Percentiles rank a stretch among this genome's conserved stretches.
Evolutionary conservation across 257 asterid genomes (phyloP).

Genomic region (Cynanchum wilfordii): DNA sequence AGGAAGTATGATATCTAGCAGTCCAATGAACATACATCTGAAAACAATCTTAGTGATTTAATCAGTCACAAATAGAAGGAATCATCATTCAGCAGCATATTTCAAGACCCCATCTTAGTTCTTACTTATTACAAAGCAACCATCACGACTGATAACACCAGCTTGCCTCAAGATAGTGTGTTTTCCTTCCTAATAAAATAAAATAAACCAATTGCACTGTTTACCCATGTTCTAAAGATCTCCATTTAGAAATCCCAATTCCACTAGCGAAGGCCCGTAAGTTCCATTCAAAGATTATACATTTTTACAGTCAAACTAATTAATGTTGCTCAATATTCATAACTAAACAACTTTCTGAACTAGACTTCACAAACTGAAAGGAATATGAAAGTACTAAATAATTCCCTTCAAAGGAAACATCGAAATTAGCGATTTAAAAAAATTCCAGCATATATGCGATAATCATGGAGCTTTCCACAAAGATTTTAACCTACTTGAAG

Average conservation of each 20-base stretch:
- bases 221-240: neutral
- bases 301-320: neutral
- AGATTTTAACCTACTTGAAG: neutral
- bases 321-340: neutral
- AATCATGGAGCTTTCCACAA: neutral
- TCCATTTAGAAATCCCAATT: neutral
- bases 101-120: neutral
- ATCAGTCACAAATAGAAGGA: neutral
- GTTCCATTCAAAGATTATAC: neutral
- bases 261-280: neutral
- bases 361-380: neutral
- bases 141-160: neutral
- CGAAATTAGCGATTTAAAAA: neutral
- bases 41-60: neutral
- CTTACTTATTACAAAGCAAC: neutral
- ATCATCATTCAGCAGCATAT: neutral
- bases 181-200: neutral
- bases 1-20: neutral
- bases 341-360: neutral
- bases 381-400: neutral
- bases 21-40: neutral
- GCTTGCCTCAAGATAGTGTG: neutral
- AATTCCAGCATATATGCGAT: neutral
- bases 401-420: neutral
- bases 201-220: neutral